Conservation (phyloP, 768 basidiomycete genomes). For the Cyclocybe cylindracea region DNA sequence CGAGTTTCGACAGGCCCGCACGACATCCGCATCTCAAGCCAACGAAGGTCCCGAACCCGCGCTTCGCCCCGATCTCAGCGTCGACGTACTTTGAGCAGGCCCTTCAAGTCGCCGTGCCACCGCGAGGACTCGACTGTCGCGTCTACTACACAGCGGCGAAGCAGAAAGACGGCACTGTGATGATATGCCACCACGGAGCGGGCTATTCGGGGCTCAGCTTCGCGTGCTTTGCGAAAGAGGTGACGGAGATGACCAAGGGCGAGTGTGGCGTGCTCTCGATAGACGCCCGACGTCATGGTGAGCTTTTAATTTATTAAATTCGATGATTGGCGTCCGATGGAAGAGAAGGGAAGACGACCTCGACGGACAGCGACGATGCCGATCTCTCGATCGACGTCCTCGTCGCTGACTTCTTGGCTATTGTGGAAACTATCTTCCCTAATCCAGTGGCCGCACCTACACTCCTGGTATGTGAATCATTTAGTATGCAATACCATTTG, state of each 20-base stretch:
- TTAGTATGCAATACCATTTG: background rate
- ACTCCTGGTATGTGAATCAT: constrained; percentile 57
- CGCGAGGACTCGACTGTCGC: constrained; percentile 65
- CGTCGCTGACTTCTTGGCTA: constrained; percentile 68
- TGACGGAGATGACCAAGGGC: constrained; percentile 57
- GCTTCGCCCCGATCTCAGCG: constrained; percentile 79
- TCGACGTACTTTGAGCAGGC: constrained; percentile 78
- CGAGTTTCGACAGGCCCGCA: constrained; percentile 31
- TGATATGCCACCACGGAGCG: constrained; percentile 95
- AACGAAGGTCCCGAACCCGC: constrained; percentile 51
- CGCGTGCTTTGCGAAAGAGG: constrained; percentile 86
- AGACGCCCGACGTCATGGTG: constrained; percentile 90
- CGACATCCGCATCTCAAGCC: constrained; percentile 23
- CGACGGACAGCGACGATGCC: constrained; percentile 38
- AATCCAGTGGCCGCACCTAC: constrained; percentile 64
- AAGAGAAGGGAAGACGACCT: constrained; percentile 63
- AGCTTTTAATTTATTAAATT: constrained; percentile 18
- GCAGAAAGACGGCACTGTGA: constrained; percentile 56
- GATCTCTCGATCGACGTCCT: constrained; percentile 77
- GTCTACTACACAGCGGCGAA: constrained; percentile 83
- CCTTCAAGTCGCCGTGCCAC: constrained; percentile 68
- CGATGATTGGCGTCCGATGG: background rate
- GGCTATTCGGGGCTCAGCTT: constrained; percentile 91
- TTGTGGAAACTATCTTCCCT: constrained; percentile 72
- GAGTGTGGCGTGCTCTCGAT: constrained; percentile 81